Evolutionary conservation across 371 early-diverging fungal species (phyloP), one percentile per base, ranked within the genome.

Genomic region (Polyrhizophydium stewartii): DNA sequence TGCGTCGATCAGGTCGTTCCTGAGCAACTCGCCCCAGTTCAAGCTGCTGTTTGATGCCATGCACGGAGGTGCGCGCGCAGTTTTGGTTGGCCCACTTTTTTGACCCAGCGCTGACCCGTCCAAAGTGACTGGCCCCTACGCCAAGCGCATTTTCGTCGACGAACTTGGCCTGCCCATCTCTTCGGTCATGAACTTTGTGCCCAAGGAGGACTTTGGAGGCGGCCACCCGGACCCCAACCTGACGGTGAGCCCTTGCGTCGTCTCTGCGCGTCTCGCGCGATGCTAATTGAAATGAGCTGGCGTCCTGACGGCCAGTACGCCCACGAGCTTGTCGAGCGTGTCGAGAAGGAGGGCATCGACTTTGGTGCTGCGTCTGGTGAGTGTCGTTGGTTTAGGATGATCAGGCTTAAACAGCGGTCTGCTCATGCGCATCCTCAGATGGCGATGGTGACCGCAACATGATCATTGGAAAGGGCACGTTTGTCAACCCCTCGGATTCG

Each of bases 151-250:
- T 38, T 91, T 97, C 65, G 86, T 93, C 27, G 79, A 91, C 40
- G 93, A 94, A 71, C 87, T 97, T 9, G 94, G 92, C 24, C 83
- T 97, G 25, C 85, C 91, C 22, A 77, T 81, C 58, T 71, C 81
- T 12, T 89, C 89, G 9, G 86, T 92, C 46, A 93, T 92, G 87
- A 92, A 94, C 71, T 86, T 77, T 69, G 79, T 75, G 5, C 93
- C 97, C 41, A 71, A 84, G 58, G 83, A 84, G 58, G 96, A 97
- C 71, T 98, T 98, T 77, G 94, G 94, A 52, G 94, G 75, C 47
- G 89, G 88, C 65, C 98, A 98, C 71, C 98, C 98, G 13, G 98
- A 98, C 74, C 98, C 98, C 27, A 98, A 98, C 77, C 75, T 98
- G 76, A 96, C 97, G 22, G 68, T 67, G 30, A 58, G 53, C 57